Conservation (phyloP, 495 filamentous ascomycete species). For the Neurospora sp. region DNA sequence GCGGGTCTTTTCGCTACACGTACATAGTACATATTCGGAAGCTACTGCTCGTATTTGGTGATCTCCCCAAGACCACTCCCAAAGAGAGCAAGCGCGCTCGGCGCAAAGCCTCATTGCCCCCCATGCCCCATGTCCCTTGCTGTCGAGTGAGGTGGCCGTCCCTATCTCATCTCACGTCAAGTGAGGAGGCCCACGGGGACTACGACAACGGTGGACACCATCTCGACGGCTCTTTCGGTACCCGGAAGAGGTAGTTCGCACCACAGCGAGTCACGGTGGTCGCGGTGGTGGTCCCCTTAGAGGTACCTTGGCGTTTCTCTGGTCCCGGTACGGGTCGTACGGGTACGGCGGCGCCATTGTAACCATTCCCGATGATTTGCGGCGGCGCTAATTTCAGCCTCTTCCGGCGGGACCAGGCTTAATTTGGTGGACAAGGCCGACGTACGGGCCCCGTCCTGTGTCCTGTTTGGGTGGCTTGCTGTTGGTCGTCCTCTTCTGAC, state of each 20-base stretch:
- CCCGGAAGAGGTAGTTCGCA: background rate
- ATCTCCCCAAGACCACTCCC: background rate
- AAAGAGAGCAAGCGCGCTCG: background rate
- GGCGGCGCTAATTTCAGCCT: background rate
- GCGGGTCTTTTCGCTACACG: background rate
- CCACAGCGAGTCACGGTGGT: background rate
- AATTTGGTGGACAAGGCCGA: background rate
- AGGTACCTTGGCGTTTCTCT: background rate
- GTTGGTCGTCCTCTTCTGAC: background rate
- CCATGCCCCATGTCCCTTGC: background rate
- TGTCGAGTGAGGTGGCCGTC: background rate
- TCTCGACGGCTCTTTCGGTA: background rate
- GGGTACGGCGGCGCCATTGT: background rate
- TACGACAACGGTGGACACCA: background rate
- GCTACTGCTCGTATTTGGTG: background rate
- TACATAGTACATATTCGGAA: background rate
- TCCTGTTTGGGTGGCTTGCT: background rate
- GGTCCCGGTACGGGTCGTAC: background rate
- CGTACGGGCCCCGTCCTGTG: background rate
- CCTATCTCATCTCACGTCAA: background rate
- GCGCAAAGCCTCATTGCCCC: background rate
- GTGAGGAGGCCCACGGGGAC: background rate
- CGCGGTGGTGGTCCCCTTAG: background rate
- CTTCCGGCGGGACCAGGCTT: background rate
- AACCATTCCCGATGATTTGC: background rate